Evolutionary conservation across 2,329 filamentous ascomycete genomes (phyloP), one percentile per base, ranked within the genome.

Genomic region (Fusarium continuum): DNA sequence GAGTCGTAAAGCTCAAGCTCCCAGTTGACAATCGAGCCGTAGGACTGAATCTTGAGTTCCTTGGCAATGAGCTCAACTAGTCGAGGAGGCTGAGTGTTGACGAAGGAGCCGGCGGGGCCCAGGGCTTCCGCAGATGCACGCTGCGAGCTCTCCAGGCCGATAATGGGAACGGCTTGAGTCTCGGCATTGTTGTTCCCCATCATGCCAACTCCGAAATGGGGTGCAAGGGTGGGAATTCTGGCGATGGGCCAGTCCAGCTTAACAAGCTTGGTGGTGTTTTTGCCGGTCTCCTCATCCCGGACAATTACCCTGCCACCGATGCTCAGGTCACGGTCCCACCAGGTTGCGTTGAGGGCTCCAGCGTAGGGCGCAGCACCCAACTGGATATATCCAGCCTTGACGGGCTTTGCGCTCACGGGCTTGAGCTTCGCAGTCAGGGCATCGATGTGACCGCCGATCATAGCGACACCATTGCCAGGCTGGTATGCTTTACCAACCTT

Each of bases 171-270:
- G 79, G 95, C 93, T 73, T 98, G 89, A 0, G 94, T 98, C 79
- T 99, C 95, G 68, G 85, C 84, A 75, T 99, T 98, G 78, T 86
- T 83, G 52, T 78, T 75, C 43, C 87, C 87, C 73, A 85, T 80
- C 80, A 88, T 88, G 19, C 85, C 89, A 39, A 91, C 85, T 47
- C 95, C 95, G 71, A 99, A 98, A 77, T 99, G 95, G 54, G 93
- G 93, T 22, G 95, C 95, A 16, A 99, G 84, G 0, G 93, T 97
- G 7, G 95, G 93, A 57, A 98, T 91, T 60, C 91, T 87, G 40
- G 95, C 95, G 79, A 99, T 93, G 2, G 95, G 94, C 92, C 93
- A 97, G 74, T 90, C 91, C 45, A 98, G 82, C 80, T 96, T 96
- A 61, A 97, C 93, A 39, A 98, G 83, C 79, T 89, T 91, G 25